Evolutionary conservation across 257 asterid genomes (phyloP).

Genomic region (Handroanthus guayacan): DNA sequence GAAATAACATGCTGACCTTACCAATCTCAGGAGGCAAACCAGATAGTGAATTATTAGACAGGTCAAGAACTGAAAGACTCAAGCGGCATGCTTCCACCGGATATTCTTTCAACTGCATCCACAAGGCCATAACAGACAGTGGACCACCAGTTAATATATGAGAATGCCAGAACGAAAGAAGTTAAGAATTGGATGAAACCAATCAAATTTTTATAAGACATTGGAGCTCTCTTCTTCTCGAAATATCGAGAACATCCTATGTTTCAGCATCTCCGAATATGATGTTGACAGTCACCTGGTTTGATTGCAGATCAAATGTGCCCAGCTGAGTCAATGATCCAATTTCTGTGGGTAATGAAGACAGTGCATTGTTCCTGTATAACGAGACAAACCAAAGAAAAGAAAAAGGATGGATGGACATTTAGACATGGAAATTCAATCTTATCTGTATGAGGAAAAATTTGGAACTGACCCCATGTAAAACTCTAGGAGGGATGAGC

Average conservation of each 20-base stretch:
- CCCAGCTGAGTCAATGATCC: constrained; percentile 80
- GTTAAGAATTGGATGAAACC: constrained; percentile 19
- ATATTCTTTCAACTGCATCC: constrained; percentile 83
- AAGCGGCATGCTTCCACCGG: constrained; percentile 92
- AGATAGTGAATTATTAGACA: constrained; percentile 90
- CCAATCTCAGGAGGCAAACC: constrained; percentile 96
- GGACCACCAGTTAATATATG: constrained; percentile 31
- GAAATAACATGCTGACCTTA: constrained; percentile 60
- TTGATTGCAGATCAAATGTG: constrained; percentile 95
- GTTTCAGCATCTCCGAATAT: constrained; percentile 26
- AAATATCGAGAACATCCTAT: constrained; percentile 19
- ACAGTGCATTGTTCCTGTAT: constrained; percentile 70
- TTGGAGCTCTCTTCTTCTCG: constrained; percentile 7
- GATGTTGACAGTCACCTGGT: constrained; percentile 64
- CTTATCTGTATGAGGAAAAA: constrained; percentile 25
- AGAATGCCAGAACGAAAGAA: constrained; percentile 31
- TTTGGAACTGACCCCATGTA: constrained; percentile 75
- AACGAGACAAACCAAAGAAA: constrained; percentile 37
- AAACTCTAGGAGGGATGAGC: constrained; percentile 87
- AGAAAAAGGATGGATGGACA: constrained; percentile 6
- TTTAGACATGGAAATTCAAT: constrained; percentile 27
- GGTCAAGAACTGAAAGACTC: constrained; percentile 82
- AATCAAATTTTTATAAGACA: constrained; percentile 17
- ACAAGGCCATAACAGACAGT: constrained; percentile 31
- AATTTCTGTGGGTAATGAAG: constrained; percentile 82